Conservation (phyloP, 306 rosid species). For the Chamaecrista fasciculata region DNA sequence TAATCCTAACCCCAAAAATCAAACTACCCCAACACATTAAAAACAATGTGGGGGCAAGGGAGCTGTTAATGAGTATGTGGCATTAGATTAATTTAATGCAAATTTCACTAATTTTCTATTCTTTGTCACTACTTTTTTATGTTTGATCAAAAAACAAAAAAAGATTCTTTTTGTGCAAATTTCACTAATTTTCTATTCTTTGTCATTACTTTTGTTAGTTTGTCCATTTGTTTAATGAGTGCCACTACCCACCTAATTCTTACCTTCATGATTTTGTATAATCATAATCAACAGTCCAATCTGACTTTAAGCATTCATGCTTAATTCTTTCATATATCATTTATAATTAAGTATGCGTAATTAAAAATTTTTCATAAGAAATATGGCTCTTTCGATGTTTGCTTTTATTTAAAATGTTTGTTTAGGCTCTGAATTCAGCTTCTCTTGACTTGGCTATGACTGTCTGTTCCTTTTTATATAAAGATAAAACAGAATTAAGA, state of each 20-base stretch:
- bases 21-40: constrained; percentile 22
- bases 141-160: too few species aligned
- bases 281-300: not conserved
- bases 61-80: not conserved
- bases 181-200: not conserved
- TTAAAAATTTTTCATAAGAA: not conserved
- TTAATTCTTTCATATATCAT: not conserved
- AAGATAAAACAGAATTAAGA: not conserved
- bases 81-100: constrained; percentile 21
- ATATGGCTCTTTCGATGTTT: constrained; percentile 22
- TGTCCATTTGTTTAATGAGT: constrained; percentile 7
- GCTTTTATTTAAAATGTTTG: constrained; percentile 33
- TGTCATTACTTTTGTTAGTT: constrained; percentile 22
- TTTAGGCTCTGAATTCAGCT: constrained; percentile 8
- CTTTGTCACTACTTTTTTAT: constrained; percentile 15
- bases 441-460: constrained; percentile 13
- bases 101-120: not conserved
- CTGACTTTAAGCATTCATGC: not conserved
- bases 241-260: not conserved
- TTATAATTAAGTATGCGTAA: not conserved
- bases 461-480: not conserved
- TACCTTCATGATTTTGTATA: not conserved
- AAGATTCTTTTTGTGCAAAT: not conserved
- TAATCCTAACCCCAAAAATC: constrained; percentile 28
- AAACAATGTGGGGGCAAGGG: not conserved